Base-by-base conservation (phyloP, 257 asterid genomes). In the Haberlea rhodopensis region DNA sequence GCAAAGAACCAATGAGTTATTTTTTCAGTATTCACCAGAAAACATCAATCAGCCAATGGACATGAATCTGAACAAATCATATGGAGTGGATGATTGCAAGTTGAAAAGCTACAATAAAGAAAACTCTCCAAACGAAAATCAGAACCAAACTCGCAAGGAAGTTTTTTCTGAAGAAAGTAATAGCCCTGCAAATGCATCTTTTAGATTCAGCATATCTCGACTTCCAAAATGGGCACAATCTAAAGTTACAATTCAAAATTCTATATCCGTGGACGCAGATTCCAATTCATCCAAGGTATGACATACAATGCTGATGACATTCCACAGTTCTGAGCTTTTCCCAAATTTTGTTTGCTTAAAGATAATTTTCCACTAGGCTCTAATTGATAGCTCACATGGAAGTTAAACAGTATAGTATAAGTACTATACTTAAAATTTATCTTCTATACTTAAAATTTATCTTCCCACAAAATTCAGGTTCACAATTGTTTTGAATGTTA, bases 191-290 rank as follows among this genome's bases (percentile, higher is more conserved):
- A 62, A 57, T 21, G 62, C 79, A 58, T 76, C 74, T 60, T 84
- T 87, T 68, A 70, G 67, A 66, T 84, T 87, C 75, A 87, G 91
- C 71, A 51, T 84, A 65, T 87, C 95, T 53, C 80, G 80, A 69
- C 89, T 87, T 73, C 95, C 91, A 27, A 77, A 80, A 25, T 84
- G 95, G 95, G 95, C 95, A 34, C 80, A 45, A 40, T 62, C 67
- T 29, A 80, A 84, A 77, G 79, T 80, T 43, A 55, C 27, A 23
- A 28, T 24, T 40, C 57, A 70, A 54, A 59, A 62, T 71, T 71
- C 80, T 55, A 43, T 49, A 43, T 66, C 66, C 2, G 45, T 23
- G 10, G 68, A 64, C 49, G 64, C 31, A 48, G 75, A 72, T 48
- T 76, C 80, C 63, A 59, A 45, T 76, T 78, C 74, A 19, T 72